Conservation (phyloP, 2,329 filamentous ascomycete species). For the Stachybotrys chlorohalonatus region DNA sequence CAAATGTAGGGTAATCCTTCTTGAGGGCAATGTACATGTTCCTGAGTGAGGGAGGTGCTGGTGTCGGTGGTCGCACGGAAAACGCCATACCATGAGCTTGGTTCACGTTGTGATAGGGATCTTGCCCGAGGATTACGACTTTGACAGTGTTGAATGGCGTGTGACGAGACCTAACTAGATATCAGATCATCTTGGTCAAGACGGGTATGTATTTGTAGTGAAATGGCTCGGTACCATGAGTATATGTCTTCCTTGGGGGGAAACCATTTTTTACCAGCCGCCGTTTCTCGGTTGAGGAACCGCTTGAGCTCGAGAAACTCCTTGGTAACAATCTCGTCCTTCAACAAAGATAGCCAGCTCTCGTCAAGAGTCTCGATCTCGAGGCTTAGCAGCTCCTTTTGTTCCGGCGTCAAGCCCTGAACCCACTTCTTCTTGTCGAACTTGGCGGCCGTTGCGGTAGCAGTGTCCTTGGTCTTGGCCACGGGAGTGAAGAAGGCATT, state of each 20-base stretch:
- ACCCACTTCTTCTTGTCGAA: conserved; percentile 92
- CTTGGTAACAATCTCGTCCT: conserved; percentile 70
- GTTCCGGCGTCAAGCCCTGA: conserved; percentile 67
- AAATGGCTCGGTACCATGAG: conserved; percentile 63
- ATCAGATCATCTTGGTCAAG: background rate
- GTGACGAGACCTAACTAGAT: conserved; percentile 69
- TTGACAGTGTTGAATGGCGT: conserved; percentile 85
- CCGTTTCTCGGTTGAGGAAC: conserved; percentile 73
- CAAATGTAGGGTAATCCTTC: conserved; percentile 79
- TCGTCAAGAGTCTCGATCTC: conserved; percentile 90
- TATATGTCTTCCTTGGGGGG: conserved; percentile 86
- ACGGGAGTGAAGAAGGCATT: conserved; percentile 74
- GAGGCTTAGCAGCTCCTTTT: conserved; percentile 71
- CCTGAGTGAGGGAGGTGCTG: conserved; percentile 77
- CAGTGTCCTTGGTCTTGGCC: conserved; percentile 41
- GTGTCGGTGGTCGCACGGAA: conserved; percentile 82
- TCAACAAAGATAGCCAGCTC: conserved; percentile 82
- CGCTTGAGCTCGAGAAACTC: conserved; percentile 83
- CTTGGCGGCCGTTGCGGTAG: conserved; percentile 27
- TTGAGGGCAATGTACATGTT: conserved; percentile 90
- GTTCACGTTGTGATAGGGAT: conserved; percentile 92
- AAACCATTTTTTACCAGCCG: conserved; percentile 68
- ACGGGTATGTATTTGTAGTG: background rate
- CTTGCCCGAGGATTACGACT: conserved; percentile 88
- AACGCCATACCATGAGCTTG: conserved; percentile 96